Base-by-base conservation (phyloP, 768 basidiomycete genomes). In the Suillus luteus region DNA sequence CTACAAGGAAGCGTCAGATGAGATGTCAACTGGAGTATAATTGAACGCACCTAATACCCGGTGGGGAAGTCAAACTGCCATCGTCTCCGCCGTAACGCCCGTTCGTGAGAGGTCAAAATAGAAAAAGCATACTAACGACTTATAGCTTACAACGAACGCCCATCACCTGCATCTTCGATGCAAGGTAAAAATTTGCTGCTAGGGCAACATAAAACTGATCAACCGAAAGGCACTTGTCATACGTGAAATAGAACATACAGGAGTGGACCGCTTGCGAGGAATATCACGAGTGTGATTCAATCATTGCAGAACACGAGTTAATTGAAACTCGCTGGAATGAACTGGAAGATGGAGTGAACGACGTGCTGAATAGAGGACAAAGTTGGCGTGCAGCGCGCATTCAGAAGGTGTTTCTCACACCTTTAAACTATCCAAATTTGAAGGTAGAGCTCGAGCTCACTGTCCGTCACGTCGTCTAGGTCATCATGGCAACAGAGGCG, bases 401-500 rank as follows among this genome's bases (percentile, higher is more conserved):
- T 43, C 43, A 17, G 15, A 44, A 44, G 43, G 19, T 44, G 8
- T 4, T 44, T 44, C 43, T 44, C 43, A 19, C 43, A 19, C 41
- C 8, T 35, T 17, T 35, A 8, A 35, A 35, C 8, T 35, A 35
- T 35, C 33, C 33, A 35, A 31, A 31, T 31, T 31, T 31, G 2
- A 33, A 33, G 5, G 33, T 33, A 51, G 27, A 24, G 24, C 12
- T 51, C 35, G 55, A 38, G 55, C 11, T 38, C n/a, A 22, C 35
- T 9, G 8, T 55, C 60, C 22, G 12, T 37, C 60, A 52, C n/a
- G 44, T 61, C 33, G n/a, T 15, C n/a, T 6, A 52, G 27, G 17
- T 51, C 33, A 62, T 59, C 35, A 75, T 75, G 73, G 66, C 72
- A n/a, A 68, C 83, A 67, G 91, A 92, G 68, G 74, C 85, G 60